Base-by-base conservation (phyloP, 2,329 filamentous ascomycete species). In the Diaporthe caulivora region DNA sequence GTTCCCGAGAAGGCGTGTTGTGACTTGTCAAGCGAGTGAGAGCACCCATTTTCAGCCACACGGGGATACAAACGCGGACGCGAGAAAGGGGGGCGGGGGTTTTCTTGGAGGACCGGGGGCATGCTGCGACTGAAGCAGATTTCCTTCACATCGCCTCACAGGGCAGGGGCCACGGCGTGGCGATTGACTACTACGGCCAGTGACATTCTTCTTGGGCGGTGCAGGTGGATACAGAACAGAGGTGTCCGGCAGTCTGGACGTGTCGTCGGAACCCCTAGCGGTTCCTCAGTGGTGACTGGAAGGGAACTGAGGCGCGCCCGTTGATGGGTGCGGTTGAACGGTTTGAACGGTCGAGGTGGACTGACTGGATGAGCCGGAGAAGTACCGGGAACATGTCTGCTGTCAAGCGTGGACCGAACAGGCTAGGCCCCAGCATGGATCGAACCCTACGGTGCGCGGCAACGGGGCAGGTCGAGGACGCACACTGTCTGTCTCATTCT, bases 1-100 rank as follows among this genome's bases (percentile, higher is more conserved):
- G 31, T 67, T 51, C 62, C 62, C 62, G 62, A 51, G 47, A 37
- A 47, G 51, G 44, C 26, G 44, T 65, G 62, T n/a, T 17, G 62
- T 51, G 62, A 65, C 62, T 65, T 65, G 62, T 65, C 62, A 65
- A 29, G 62, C 68, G 49, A 69, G 65, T 69, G 37, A 69, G 65
- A 69, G 51, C 49, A 69, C 37, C 51, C 65, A 69, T 69, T 42
- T 62, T 60, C 69, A 71, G 69, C 69, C 69, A 71, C 68, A 69
- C 65, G 29, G 65, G 26, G 15, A 47, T 47, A 62, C 69, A 62
- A 71, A 54, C 37, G 47, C 55, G 55, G 69, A 62, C 31, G 54
- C 55, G 58, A 58, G 55, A 60, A 47, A 58, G 37, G 51, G 53
- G 58, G 58, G 58, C 21, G 69, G 55, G 69, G 42, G 31, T 8